A percentile compares a stretch with the other conserved stretches of the same genome.
These are phyloP conservation scores for Epichloe hybrida DNA, from an alignment of 2,329 filamentous ascomycete genomes.

Conservation along the genomic window DNA sequence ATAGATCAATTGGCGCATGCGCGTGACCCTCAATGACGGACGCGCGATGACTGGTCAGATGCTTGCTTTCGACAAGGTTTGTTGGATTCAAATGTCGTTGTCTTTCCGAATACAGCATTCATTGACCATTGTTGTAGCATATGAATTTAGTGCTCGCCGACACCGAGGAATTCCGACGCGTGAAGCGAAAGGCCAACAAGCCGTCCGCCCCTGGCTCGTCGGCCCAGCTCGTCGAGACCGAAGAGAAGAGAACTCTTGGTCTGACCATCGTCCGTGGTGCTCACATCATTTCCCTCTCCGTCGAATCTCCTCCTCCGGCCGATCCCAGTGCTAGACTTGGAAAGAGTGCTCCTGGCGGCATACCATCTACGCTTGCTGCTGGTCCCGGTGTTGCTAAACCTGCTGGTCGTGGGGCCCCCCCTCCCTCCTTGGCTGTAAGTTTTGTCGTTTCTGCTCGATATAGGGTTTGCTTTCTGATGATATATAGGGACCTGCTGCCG, in stretches of 20 bases:
- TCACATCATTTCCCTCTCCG: conserved; percentile 86
- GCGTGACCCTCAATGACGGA: conserved; percentile 86
- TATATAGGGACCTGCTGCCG: conserved; percentile 61
- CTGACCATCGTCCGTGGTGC: conserved; percentile 89
- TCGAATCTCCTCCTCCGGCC: conserved; percentile 88
- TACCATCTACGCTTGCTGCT: conserved; percentile 57
- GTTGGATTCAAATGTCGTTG: conserved; percentile 1
- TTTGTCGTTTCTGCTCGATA: background rate
- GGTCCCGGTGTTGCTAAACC: conserved; percentile 86
- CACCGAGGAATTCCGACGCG: conserved; percentile 91
- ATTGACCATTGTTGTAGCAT: conserved; percentile 45
- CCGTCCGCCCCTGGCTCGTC: conserved; percentile 45
- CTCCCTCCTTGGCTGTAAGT: conserved; percentile 61
- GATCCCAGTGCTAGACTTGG: conserved; percentile 86
- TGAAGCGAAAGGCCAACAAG: conserved; percentile 75
- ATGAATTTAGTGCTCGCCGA: conserved; percentile 99
- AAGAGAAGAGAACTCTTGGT: conserved; percentile 96
- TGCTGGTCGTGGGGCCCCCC: conserved; percentile 63
- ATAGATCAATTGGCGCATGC: conserved; percentile 99
- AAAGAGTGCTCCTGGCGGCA: conserved; percentile 55
- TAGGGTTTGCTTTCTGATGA: conserved; percentile 9
- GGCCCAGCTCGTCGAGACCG: conserved; percentile 64
- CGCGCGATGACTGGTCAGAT: conserved; percentile 96
- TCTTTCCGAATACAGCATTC: background rate
- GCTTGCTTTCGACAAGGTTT: conserved; percentile 94